phyloP scores from a whole-genome alignment of 768 basidiomycete species.

The Mrakia frigida region DNA sequence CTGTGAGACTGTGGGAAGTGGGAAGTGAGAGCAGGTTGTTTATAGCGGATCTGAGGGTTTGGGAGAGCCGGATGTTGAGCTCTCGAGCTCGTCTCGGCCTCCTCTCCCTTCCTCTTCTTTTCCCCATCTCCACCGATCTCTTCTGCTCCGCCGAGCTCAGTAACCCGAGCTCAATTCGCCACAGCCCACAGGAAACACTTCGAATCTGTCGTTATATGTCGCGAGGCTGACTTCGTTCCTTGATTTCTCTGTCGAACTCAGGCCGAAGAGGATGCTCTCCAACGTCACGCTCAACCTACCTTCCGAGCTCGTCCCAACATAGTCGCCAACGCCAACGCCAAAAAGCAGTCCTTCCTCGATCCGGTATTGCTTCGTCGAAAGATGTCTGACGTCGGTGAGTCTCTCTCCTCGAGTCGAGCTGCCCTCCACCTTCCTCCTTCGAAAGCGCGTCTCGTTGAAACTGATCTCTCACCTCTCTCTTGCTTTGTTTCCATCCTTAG shows the following conservation, averaged over 20 bases:
- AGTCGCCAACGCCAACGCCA: constrained; percentile 2
- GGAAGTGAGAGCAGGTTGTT: too few relatives aligned
- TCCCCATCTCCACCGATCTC: background rate
- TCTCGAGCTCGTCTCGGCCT: background rate
- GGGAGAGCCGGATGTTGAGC: background rate
- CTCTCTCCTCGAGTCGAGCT: too few relatives aligned
- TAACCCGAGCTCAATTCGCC: background rate
- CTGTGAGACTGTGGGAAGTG: too few relatives aligned
- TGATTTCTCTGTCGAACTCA: background rate
- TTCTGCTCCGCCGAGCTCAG: too few relatives aligned
- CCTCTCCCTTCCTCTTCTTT: background rate
- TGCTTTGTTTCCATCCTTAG: background rate
- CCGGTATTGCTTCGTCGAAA: constrained; percentile 10
- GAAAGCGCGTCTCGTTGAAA: background rate
- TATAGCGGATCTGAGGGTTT: too few relatives aligned
- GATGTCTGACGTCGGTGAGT: constrained; percentile 26
- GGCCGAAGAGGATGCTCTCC: constrained; percentile 21
- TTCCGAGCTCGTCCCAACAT: background rate
- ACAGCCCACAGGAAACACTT: background rate
- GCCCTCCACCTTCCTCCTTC: too few relatives aligned
- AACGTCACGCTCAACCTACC: background rate
- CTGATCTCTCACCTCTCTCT: background rate
- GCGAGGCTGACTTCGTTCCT: background rate
- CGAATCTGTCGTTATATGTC: too few relatives aligned
- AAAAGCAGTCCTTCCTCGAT: constrained; percentile 17